Conservation (phyloP, 2,329 filamentous ascomycete genomes). For the Rutstroemia sydowiana region DNA sequence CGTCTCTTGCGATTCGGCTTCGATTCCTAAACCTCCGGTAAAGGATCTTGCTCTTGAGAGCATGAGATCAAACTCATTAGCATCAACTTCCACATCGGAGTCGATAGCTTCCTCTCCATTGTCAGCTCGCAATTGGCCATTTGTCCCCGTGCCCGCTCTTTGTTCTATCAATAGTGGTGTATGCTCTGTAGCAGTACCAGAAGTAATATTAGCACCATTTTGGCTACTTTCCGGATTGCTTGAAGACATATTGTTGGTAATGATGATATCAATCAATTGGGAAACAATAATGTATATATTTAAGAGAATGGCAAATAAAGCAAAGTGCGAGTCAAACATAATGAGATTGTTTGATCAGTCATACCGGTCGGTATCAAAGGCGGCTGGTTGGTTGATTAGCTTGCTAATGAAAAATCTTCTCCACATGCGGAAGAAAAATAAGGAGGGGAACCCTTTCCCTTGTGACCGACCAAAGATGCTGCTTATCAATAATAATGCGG, state of each 20-base stretch:
- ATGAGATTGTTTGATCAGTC: background rate
- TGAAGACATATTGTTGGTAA: background rate
- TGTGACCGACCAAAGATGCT: background rate
- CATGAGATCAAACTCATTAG: slow-evolving; percentile 27
- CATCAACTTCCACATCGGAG: slow-evolving; percentile 34
- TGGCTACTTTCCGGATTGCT: background rate
- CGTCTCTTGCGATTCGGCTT: slow-evolving; percentile 25
- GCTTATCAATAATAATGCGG: background rate
- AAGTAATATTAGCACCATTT: background rate
- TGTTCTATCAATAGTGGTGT: slow-evolving; percentile 12
- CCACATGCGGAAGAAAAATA: background rate
- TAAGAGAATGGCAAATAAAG: background rate
- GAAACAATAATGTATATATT: background rate
- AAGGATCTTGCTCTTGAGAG: slow-evolving; percentile 24
- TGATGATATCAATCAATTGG: background rate
- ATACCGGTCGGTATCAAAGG: background rate
- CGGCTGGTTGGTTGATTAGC: background rate
- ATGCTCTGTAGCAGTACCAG: background rate
- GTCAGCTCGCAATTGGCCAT: background rate
- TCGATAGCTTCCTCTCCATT: slow-evolving; percentile 17
- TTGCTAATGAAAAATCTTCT: background rate
- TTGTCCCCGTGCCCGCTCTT: slow-evolving; percentile 5
- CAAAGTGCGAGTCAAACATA: background rate
- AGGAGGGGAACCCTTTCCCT: no score
- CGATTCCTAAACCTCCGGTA: slow-evolving; percentile 24